Evolutionary conservation across 169 alveolate species (phyloP).

Genomic region (Plasmodium coatneyi): DNA sequence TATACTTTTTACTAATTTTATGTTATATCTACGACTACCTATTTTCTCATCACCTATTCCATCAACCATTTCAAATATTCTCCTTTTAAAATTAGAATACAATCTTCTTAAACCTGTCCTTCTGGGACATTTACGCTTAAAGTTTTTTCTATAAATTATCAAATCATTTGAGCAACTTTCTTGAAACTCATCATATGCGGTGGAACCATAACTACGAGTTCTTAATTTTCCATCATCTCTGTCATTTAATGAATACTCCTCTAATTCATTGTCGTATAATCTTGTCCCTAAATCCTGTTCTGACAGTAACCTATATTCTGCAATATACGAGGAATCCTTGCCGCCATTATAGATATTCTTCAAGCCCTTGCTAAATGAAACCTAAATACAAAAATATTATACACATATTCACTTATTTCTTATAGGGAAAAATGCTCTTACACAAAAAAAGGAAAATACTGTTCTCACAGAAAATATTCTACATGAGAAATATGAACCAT

Average conservation of each 20-base stretch:
- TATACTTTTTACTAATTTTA: too few species aligned
- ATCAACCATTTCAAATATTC: background rate
- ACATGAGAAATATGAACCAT: too few species aligned
- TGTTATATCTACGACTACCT: background rate
- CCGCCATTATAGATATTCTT: too few species aligned
- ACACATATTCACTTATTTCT: too few species aligned
- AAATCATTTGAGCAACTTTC: background rate
- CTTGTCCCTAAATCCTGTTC: background rate
- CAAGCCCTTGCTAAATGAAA: background rate
- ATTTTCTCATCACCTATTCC: background rate
- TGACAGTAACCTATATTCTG: background rate
- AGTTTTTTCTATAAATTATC: background rate
- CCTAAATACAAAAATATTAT: background rate
- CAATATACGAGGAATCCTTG: background rate
- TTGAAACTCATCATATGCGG: background rate
- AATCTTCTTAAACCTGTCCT: too few species aligned
- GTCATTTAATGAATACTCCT: background rate
- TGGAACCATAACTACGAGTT: background rate
- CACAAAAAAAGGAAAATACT: too few species aligned
- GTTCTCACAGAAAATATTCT: too few species aligned
- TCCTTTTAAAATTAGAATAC: too few species aligned
- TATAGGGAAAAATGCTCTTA: too few species aligned
- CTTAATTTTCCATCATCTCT: background rate
- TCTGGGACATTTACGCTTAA: too few species aligned
- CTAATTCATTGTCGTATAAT: too few species aligned